These are phyloP conservation scores for Pyricularia sp. DNA, from an alignment of 2,329 filamentous ascomycete genomes.

Conservation along the genomic window DNA sequence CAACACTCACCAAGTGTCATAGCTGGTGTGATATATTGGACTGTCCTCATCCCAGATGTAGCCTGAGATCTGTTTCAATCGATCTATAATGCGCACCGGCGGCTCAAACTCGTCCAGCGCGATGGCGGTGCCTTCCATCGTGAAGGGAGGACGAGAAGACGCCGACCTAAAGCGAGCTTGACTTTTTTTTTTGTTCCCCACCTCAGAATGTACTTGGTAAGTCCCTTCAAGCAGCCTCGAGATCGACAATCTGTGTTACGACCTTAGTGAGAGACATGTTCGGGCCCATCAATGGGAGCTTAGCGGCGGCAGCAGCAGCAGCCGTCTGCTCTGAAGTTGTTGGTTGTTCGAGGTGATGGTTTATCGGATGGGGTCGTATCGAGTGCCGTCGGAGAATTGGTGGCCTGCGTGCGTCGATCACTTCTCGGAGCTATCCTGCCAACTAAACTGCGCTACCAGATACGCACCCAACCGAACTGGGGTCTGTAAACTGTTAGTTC, in stretches of 20 bases:
- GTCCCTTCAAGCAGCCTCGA: conserved; percentile 1
- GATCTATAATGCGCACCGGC: conserved; percentile 61
- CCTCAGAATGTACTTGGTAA: neutral
- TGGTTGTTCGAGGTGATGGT: neutral
- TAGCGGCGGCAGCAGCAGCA: neutral
- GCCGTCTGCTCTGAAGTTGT: neutral
- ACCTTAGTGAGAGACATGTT: conserved; percentile 3
- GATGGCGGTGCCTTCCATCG: conserved; percentile 42
- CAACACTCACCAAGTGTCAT: conserved; percentile 69
- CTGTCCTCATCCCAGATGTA: conserved; percentile 66
- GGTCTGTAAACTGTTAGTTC: neutral
- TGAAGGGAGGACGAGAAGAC: neutral
- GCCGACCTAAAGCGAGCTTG: neutral
- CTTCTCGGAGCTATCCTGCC: neutral
- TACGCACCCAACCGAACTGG: neutral
- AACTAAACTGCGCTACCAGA: neutral
- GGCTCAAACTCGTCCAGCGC: conserved; percentile 50
- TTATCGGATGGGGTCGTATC: neutral
- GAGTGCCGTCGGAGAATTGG: neutral
- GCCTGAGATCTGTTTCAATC: conserved; percentile 61
- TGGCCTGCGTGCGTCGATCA: neutral
- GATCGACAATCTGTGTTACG: neutral
- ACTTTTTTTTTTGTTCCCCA: neutral
- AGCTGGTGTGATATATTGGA: conserved; percentile 55
- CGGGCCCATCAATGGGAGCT: neutral